Percentiles rank a stretch among this genome's conserved stretches.
These are phyloP conservation scores for Sporothrix mexicana DNA, from an alignment of 2,329 filamentous ascomycete genomes.

Conservation along the genomic window DNA sequence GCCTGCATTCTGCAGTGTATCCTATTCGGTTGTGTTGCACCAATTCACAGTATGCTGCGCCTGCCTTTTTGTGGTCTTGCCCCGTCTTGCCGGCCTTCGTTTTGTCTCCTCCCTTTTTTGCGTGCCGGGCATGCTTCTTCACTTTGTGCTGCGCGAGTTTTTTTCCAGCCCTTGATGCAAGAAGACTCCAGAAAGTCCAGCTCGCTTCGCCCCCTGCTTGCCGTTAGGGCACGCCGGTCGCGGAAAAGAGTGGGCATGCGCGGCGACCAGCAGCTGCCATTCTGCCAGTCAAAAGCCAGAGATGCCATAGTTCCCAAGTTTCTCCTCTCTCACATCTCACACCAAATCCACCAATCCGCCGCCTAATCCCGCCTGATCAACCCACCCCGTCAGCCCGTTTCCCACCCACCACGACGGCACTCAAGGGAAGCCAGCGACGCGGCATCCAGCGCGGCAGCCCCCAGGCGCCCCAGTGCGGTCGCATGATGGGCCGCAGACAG, in stretches of 20 bases:
- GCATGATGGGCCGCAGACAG: constrained; percentile 35
- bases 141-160: constrained; percentile 4
- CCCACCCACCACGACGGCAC: constrained; percentile 27
- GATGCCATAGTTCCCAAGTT: neutral
- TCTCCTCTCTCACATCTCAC: constrained; percentile 9
- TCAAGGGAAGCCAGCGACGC: constrained; percentile 13
- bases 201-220: constrained; percentile 26
- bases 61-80: neutral
- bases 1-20: neutral
- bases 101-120: neutral
- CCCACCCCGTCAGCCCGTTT: constrained; percentile 32
- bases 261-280: constrained; percentile 4
- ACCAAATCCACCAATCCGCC: constrained; percentile 28
- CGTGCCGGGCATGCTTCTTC: neutral
- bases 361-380: constrained; percentile 34
- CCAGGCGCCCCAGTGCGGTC: constrained; percentile 26
- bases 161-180: neutral
- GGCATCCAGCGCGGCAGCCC: constrained; percentile 31
- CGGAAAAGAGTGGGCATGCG: constrained; percentile 33
- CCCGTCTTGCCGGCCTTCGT: neutral
- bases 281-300: constrained; percentile 17
- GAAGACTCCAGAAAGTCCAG: neutral
- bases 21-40: neutral
- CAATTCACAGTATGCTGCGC: neutral
- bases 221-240: constrained; percentile 31